These are phyloP conservation scores for Apiotrichum veenhuisii DNA, from an alignment of 1,284 basidiomycete species.

Conservation along the genomic window DNA sequence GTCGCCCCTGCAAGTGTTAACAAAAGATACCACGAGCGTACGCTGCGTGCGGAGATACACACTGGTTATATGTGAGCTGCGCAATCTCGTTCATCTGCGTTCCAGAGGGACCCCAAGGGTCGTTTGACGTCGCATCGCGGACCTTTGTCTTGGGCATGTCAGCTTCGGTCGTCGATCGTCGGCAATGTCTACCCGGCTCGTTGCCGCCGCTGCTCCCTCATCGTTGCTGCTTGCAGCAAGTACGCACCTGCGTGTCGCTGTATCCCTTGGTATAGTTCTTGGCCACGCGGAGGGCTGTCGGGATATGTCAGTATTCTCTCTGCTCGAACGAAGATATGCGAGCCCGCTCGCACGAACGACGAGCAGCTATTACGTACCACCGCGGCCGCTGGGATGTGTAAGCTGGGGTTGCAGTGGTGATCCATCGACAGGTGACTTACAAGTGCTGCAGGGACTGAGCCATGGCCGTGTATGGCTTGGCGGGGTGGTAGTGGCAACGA, in stretches of 20 bases:
- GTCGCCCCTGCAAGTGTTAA: conserved; percentile 63
- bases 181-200: no score
- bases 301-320: background rate
- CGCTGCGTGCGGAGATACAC: conserved; percentile 45
- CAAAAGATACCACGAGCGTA: background rate
- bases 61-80: conserved; percentile 97
- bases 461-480: conserved; percentile 21
- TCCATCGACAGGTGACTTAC: conserved; percentile 25
- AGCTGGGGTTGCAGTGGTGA: conserved; percentile 7
- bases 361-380: no score
- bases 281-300: conserved; percentile 68
- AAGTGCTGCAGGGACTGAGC: conserved; percentile 45
- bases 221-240: background rate
- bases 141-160: conserved; percentile 71
- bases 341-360: background rate
- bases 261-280: conserved; percentile 96
- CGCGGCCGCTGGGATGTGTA: conserved; percentile 38
- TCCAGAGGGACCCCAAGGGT: conserved; percentile 97
- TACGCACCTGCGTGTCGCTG: conserved; percentile 61
- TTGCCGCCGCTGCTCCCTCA: background rate
- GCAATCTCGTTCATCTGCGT: conserved; percentile 99
- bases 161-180: background rate
- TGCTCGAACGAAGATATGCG: background rate
- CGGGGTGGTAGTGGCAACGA: background rate
- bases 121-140: conserved; percentile 98